Evolutionary conservation across 805 yeast species (phyloP), one percentile per base, ranked within the genome.

Genomic region (Ascoidea asiatica): DNA sequence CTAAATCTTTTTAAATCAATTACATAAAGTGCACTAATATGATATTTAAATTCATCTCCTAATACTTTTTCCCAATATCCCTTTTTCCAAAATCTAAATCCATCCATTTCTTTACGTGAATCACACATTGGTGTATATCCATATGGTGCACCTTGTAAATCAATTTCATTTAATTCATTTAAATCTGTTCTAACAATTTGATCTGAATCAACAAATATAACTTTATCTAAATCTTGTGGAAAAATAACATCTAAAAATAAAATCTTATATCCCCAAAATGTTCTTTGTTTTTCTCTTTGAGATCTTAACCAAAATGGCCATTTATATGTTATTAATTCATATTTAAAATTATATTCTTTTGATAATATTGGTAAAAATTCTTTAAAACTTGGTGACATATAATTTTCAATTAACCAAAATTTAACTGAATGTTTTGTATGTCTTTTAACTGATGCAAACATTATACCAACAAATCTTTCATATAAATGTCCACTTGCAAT

Each of bases 241-340:
- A 90, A 87, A 41, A 92, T 56, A 1, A 83, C 89, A 62, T 90
- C 98, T 50, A 88, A 62, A 53, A 90, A 87, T 43, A 90, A 62
- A 35, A 89, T 79, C 59, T 90, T 90, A 57, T 82, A 85, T 4
- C 92, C 95, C 88, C 95, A 85, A 43, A 87, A 76, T 2, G 79
- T 77, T 49, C 96, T 69, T 55, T 81, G 88, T 54, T 76, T 76
- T 51, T 82, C 90, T 36, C 80, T 60, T 61, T 90, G 97, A 2
- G 71, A 70, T 42, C 89, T 71, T 19, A 90, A 65, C 95, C 97
- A 90, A 7, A 67, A 59, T 13, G 98, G 98, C 98, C 98, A 90
- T 50, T 82, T 81, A 59, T 84, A 90, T 1, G 82, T 75, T n/a
- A 92, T 67, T 40, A 87, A 61, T 53, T 87, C 90, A 55, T 79